Conservation (phyloP, 2,329 filamentous ascomycete species). For the Nigrograna mackinnonii region DNA sequence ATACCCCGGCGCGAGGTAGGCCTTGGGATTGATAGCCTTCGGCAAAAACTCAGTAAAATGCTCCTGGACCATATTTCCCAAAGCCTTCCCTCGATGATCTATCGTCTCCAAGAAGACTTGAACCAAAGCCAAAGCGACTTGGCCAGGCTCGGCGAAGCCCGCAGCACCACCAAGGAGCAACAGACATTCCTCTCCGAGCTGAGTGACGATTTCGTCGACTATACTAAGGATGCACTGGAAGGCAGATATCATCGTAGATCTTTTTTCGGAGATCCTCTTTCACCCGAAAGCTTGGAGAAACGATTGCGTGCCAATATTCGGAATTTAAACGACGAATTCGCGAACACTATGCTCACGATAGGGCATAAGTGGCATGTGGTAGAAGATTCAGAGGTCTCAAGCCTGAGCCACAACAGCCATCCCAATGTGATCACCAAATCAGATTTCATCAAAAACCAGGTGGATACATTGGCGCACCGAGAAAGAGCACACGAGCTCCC, state of each 20-base stretch:
- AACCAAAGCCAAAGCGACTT: slow-evolving; percentile 35
- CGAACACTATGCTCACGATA: no score
- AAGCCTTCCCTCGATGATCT: slow-evolving; percentile 38
- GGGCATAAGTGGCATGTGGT: no score
- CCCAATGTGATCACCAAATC: no score
- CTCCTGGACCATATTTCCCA: slow-evolving; percentile 43
- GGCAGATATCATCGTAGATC: slow-evolving; percentile 55
- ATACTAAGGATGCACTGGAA: slow-evolving; percentile 53
- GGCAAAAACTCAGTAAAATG: slow-evolving; percentile 54
- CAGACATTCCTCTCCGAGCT: slow-evolving; percentile 52
- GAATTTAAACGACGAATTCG: no score
- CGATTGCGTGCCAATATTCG: slow-evolving; percentile 61
- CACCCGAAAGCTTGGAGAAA: slow-evolving; percentile 19
- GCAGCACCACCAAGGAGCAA: slow-evolving; percentile 53
- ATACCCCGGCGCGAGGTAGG: slow-evolving; percentile 26
- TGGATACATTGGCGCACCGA: slow-evolving; percentile 11
- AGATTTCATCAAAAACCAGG: not conserved
- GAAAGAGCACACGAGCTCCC: slow-evolving; percentile 61
- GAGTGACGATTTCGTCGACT: slow-evolving; percentile 48
- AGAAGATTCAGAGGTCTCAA: no score
- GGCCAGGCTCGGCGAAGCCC: slow-evolving; percentile 52
- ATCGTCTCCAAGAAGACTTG: slow-evolving; percentile 34
- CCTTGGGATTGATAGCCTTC: slow-evolving; percentile 55
- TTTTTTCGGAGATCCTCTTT: slow-evolving; percentile 51
- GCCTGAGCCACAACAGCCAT: no score